phyloP scores from a whole-genome alignment of 164 flowering plant genomes.

The Chimonanthus salicifolius region DNA sequence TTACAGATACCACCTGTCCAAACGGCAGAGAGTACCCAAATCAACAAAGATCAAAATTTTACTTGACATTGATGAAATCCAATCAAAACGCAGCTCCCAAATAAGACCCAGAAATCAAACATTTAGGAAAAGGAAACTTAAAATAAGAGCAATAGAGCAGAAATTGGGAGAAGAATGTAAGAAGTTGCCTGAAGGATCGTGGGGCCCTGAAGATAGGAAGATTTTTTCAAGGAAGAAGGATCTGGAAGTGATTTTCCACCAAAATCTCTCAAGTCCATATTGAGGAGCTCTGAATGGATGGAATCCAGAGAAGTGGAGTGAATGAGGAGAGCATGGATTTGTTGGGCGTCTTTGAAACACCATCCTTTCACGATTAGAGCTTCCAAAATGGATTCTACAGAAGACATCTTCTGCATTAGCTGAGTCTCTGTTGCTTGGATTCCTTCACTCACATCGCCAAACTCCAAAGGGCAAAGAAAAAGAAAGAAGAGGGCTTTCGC shows the following conservation, averaged over 20 bases:
- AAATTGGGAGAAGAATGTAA: not conserved
- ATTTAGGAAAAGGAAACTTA: not conserved
- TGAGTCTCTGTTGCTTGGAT: too few relatives aligned
- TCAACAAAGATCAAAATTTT: not conserved
- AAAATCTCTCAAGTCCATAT: conserved; percentile 61
- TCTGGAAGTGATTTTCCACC: conserved; percentile 78
- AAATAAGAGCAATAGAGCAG: not conserved
- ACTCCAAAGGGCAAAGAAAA: too few relatives aligned
- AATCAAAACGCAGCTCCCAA: conserved; percentile 1
- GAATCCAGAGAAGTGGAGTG: conserved; percentile 27
- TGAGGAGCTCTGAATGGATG: conserved; percentile 59
- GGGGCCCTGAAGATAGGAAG: conserved; percentile 60
- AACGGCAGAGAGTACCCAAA: conserved; percentile 1
- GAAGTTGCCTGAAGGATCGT: conserved; percentile 64
- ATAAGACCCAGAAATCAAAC: not conserved
- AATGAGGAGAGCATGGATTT: conserved; percentile 27
- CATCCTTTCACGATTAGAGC: conserved; percentile 57
- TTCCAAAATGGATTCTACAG: conserved; percentile 29
- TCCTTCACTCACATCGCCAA: too few relatives aligned
- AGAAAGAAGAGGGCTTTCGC: too few relatives aligned
- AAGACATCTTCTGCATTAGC: not conserved
- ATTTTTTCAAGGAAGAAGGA: conserved; percentile 33
- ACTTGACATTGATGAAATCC: not conserved
- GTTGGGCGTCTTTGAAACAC: conserved; percentile 47
- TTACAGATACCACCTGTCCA: conserved; percentile 57